Base-by-base conservation (phyloP, 257 asterid species). In the Primulina huaijiensis region DNA sequence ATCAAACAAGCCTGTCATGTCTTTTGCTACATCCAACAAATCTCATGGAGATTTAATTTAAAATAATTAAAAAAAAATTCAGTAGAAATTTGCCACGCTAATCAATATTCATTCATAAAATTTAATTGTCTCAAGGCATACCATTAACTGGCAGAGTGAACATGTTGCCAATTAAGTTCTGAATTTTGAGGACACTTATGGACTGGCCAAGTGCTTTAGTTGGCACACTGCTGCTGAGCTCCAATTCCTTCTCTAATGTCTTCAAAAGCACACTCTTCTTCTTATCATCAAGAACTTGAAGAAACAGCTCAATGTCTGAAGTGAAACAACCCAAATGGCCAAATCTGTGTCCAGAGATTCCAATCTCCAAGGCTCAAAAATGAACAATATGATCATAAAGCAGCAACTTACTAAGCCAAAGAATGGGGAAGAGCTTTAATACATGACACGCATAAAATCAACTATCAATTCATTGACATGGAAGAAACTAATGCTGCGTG, bases 281-380 rank as follows among this genome's bases (percentile, higher is more conserved):
- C 35, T 73, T 80, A 67, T 64, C 67, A 73, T 84, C 91, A 72
- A 94, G 84, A 81, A 80, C 84, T 78, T 81, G 84, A 79, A 91
- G 87, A 83, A 86, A 88, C 35, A 20, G 63, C 78, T 91, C 97
- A 69, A 89, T 78, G 14, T 91, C 99, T 56, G 98, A 80, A 69
- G 88, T 64, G 82, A 81, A 94, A 76, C 98, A 88, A 63, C 95
- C 85, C 90, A 94, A 84, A 82, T 91, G 97, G 71, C 99, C 99
- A 71, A 89, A 91, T 87, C 99, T 94, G 90, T 71, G 60, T 63
- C 75, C 74, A 76, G 27, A 46, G 70, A 55, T 71, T 38, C 61
- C 68, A 69, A 59, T 38, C 69, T 38, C 61, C 65, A 69, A 59
- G 34, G 70, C 57, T 69, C 73, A 60, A 21, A 21, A 21, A 21